A percentile compares a stretch with the other conserved stretches of the same genome.
These are phyloP conservation scores for Ophiostoma montium DNA, from an alignment of 2,329 filamentous ascomycete species.

Conservation along the genomic window DNA sequence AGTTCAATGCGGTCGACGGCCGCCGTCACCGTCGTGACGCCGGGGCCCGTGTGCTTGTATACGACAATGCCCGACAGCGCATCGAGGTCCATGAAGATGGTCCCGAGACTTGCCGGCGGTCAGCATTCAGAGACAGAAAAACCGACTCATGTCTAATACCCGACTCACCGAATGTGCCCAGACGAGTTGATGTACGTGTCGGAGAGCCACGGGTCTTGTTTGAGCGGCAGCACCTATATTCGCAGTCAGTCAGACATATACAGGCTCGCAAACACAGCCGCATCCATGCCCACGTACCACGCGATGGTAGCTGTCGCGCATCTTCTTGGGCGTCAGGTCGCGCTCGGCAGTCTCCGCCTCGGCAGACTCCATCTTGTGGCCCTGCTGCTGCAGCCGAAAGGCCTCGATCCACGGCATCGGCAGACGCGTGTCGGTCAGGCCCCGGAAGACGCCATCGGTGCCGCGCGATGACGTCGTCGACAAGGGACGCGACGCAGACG, in stretches of 20 bases:
- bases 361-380: slow-evolving; percentile 16
- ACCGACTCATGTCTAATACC: not conserved
- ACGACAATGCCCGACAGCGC: slow-evolving; percentile 64
- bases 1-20: slow-evolving; percentile 39
- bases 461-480: slow-evolving; percentile 4
- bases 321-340: slow-evolving; percentile 49
- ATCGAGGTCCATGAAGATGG: slow-evolving; percentile 68
- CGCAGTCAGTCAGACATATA: not conserved
- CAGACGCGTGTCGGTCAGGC: slow-evolving; percentile 21
- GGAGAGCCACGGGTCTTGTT: slow-evolving; percentile 60
- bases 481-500: slow-evolving; percentile 2
- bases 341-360: slow-evolving; percentile 26
- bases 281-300: slow-evolving; percentile 32
- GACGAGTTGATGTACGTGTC: slow-evolving; percentile 67
- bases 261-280: no score
- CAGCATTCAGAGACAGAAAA: not conserved
- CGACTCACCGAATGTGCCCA: slow-evolving; percentile 48
- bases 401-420: slow-evolving; percentile 56
- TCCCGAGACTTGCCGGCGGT: slow-evolving; percentile 34
- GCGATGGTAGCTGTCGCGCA: slow-evolving; percentile 57
- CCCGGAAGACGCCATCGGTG: slow-evolving; percentile 25
- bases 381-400: slow-evolving; percentile 38
- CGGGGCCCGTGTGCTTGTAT: slow-evolving; percentile 50
- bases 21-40: slow-evolving; percentile 36
- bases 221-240: slow-evolving; percentile 42